Conservation (phyloP, 106 monocot genomes). For the Posidonia australis region DNA sequence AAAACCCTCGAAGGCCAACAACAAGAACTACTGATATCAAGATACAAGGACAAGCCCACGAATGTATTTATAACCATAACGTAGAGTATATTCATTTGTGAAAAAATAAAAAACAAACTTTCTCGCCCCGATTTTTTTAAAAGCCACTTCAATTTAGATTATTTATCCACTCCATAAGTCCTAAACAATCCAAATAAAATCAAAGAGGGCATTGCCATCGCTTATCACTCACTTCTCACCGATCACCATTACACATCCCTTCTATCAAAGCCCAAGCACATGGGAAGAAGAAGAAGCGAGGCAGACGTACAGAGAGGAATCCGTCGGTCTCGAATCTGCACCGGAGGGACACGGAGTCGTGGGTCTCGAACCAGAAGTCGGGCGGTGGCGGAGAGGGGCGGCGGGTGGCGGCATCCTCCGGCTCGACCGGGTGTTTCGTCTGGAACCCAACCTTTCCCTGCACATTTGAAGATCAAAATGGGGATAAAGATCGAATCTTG, state of each 20-base stretch:
- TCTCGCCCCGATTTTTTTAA: not conserved
- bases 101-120: too few relatives aligned
- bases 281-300: not conserved
- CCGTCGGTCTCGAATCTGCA: slow-evolving; percentile 41
- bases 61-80: too few relatives aligned
- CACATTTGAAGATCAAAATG: not conserved
- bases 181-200: not conserved
- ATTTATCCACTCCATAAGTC: not conserved
- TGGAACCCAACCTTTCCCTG: slow-evolving; percentile 15
- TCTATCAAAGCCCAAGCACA: too few relatives aligned
- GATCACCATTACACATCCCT: too few relatives aligned
- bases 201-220: not conserved
- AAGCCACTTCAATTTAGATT: not conserved
- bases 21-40: not conserved
- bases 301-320: slow-evolving; percentile 25
- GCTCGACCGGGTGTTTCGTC: slow-evolving; percentile 4
- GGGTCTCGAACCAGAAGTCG: slow-evolving; percentile 51
- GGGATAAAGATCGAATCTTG: not conserved
- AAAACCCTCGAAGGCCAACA: not conserved
- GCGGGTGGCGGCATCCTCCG: not conserved
- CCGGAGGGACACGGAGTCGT: slow-evolving; percentile 30
- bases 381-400: slow-evolving; percentile 13
- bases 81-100: too few relatives aligned
- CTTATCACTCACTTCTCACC: not conserved
- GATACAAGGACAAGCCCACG: not conserved